Percentiles rank a stretch among this genome's conserved stretches.
Conservation (phyloP, 1,284 basidiomycete genomes). For the Rhodotorula glutinis region DNA sequence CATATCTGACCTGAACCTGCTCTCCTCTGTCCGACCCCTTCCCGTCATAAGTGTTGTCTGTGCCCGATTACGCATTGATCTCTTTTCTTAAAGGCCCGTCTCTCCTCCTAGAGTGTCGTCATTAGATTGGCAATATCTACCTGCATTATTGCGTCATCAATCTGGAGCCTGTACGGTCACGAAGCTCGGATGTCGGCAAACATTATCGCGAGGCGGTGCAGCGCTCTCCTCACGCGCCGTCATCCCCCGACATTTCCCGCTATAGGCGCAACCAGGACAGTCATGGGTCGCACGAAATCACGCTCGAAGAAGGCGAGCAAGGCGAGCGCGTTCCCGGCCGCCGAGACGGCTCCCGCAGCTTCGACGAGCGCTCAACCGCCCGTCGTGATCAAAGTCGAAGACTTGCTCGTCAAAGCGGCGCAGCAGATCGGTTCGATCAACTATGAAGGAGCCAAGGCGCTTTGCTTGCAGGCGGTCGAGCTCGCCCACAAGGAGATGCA, state of each 20-base stretch:
- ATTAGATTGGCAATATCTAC: neutral
- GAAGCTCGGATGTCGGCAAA: neutral
- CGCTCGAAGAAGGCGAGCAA: conserved; percentile 43
- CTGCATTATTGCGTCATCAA: neutral
- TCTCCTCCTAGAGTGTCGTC: neutral
- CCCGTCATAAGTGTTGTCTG: neutral
- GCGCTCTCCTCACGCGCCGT: neutral
- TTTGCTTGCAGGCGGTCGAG: conserved; percentile 66
- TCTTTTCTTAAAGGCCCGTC: neutral
- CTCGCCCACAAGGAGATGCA: conserved; percentile 50
- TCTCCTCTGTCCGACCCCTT: neutral
- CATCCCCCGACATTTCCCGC: neutral
- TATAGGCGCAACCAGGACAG: too few species aligned
- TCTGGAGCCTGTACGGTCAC: neutral
- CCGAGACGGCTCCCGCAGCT: conserved; percentile 6
- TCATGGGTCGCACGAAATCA: conserved; percentile 44
- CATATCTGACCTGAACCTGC: conserved; percentile 13
- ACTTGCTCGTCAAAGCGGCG: conserved; percentile 71
- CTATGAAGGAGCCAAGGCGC: conserved; percentile 73
- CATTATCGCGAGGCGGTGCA: neutral
- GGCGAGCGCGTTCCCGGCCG: conserved; percentile 44
- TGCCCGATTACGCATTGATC: too few species aligned
- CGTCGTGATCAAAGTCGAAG: conserved; percentile 48
- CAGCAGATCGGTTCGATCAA: conserved; percentile 74
- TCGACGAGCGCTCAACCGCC: conserved; percentile 8